phyloP scores from a whole-genome alignment of 2,329 filamentous ascomycete species.

The Lasiodiplodia hormozganensis region DNA sequence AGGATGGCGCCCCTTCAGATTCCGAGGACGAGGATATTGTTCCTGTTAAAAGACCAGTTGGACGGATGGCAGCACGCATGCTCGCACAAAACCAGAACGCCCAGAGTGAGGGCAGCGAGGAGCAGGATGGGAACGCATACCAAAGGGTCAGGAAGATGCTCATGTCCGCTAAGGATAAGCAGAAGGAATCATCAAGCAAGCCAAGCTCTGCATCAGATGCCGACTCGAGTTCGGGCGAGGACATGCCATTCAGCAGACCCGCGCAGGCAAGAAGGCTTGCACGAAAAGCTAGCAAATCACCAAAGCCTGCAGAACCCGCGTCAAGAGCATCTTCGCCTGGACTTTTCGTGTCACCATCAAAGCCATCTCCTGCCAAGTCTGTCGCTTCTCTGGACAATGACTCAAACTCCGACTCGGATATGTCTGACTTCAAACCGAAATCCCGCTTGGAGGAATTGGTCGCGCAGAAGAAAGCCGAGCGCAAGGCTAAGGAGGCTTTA shows the following conservation, averaged over 20 bases:
- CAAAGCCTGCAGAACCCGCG: conserved; percentile 1
- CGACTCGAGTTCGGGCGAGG: conserved; percentile 32
- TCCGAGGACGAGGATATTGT: conserved; percentile 39
- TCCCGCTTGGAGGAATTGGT: conserved; percentile 75
- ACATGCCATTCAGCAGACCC: conserved; percentile 19
- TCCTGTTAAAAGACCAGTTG: conserved; percentile 58
- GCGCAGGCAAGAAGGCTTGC: neutral
- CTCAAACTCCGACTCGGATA: conserved; percentile 50
- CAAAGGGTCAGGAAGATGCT: conserved; percentile 55
- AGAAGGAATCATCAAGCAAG: conserved; percentile 28
- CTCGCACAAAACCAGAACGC: conserved; percentile 36
- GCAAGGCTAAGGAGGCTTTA: conserved; percentile 69
- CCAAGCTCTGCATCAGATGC: conserved; percentile 28
- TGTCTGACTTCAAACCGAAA: conserved; percentile 57
- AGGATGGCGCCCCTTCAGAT: neutral
- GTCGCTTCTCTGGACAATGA: conserved; percentile 40
- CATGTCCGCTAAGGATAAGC: conserved; percentile 40
- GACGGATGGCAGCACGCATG: conserved; percentile 71
- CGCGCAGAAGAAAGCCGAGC: conserved; percentile 74
- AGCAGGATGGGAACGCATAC: conserved; percentile 48
- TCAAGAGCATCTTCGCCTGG: conserved; percentile 55
- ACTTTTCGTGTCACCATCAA: conserved; percentile 63
- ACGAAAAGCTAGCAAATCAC: neutral
- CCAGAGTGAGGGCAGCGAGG: conserved; percentile 32
- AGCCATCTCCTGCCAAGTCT: conserved; percentile 37